Base-by-base conservation (phyloP, 495 filamentous ascomycete genomes). In the Halenospora varia region DNA sequence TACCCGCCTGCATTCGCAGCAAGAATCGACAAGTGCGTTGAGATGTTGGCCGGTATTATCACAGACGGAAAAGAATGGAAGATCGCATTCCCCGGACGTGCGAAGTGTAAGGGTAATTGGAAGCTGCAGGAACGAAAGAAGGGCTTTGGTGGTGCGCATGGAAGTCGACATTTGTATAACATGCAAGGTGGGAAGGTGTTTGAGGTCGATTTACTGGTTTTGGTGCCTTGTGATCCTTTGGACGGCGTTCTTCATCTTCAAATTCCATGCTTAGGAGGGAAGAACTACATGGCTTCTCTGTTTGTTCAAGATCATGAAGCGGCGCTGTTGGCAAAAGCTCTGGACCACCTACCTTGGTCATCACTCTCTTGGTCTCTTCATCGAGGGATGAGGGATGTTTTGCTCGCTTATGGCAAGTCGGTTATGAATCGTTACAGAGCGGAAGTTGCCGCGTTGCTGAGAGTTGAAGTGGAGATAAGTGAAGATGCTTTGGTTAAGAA, bases 341-440 rank as follows among this genome's bases (percentile, higher is more conserved):
- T 73, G 3, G 71, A 73, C 48, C 53, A 56, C 47, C 59, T 72
- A 9, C 71, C 71, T 18, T 73, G 70, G 71, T 62, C 61, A 3
- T 53, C 55, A 24, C 47, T 72, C 15, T 66, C 66, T 10, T 73
- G 71, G 71, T 72, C 70, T 56, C 17, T 66, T 50, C 71, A 72
- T 61, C 68, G 71, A 15, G 70, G 71, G 0, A 50, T 73, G 41
- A 65, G 62, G 2, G 65, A 68, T 57, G 11, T 73, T 10, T 60
- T 73, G 0, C 54, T 70, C 13, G 65, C 70, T 23, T 71, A 66
- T 53, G 65, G 54, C 0, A 61, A 64, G 42, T 44, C 53, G 0
- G 54, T 59, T 1, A 72, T 72, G 70, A 59, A 72, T 42, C 20
- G 15, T 25, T 64, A 62, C 40, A 66, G 70, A 3, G 11, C 13